These are phyloP conservation scores for Epichloe brachyelytri DNA, from an alignment of 2,329 filamentous ascomycete genomes.

Conservation along the genomic window DNA sequence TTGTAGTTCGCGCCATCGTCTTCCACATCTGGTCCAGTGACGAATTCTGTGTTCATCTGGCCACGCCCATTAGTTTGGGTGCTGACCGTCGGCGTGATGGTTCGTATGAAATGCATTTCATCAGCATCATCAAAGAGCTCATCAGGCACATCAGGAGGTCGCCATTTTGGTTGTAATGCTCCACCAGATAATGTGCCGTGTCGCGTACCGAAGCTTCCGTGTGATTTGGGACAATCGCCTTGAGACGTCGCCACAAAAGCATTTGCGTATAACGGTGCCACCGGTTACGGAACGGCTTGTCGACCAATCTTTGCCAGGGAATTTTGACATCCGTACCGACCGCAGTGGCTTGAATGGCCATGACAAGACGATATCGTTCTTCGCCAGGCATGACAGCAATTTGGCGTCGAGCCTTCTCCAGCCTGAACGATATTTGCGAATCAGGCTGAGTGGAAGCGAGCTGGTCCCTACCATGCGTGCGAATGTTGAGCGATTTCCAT, in stretches of 20 bases:
- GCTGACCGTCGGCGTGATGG: conserved; percentile 3
- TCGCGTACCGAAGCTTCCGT: conserved; percentile 20
- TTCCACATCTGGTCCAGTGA: conserved; percentile 19
- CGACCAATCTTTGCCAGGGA: conserved; percentile 33
- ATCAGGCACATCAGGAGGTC: conserved; percentile 19
- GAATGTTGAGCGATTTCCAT: conserved; percentile 39
- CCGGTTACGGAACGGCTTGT: conserved; percentile 25
- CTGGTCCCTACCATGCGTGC: conserved; percentile 20
- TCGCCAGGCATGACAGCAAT: conserved; percentile 27
- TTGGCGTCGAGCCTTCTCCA: conserved; percentile 30
- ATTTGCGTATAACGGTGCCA: conserved; percentile 25
- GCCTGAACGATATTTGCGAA: conserved; percentile 26
- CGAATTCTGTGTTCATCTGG: conserved; percentile 16
- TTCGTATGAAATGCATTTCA: conserved; percentile 19
- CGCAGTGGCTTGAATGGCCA: conserved; percentile 28
- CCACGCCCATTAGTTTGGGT: background rate
- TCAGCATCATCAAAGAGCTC: conserved; percentile 18
- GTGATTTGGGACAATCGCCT: conserved; percentile 19
- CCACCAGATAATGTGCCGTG: conserved; percentile 22
- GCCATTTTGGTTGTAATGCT: conserved; percentile 20
- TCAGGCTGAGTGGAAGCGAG: conserved; percentile 20
- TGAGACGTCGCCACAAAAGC: conserved; percentile 27
- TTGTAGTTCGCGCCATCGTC: conserved; percentile 8
- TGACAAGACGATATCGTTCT: conserved; percentile 32
- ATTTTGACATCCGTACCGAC: conserved; percentile 32